Conservation (phyloP, 2,329 filamentous ascomycete genomes). For the Colletotrichum abscissum region DNA sequence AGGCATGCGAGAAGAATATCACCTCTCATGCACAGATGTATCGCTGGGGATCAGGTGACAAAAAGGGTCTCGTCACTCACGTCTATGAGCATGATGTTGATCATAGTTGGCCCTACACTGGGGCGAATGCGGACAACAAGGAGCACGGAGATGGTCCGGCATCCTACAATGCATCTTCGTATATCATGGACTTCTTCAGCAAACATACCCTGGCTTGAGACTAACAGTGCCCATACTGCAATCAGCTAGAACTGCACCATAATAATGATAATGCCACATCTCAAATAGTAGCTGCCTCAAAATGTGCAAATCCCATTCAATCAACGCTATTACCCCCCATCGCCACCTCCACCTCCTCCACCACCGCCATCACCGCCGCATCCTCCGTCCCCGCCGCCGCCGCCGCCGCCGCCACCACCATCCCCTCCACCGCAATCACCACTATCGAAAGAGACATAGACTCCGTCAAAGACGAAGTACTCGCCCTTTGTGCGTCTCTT, state of each 20-base stretch:
- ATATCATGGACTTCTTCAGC: slow-evolving; percentile 36
- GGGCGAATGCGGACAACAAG: slow-evolving; percentile 35
- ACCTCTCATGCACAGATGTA: not conserved
- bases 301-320: not conserved
- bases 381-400: not conserved
- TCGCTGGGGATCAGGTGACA: slow-evolving; percentile 2
- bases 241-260: not conserved
- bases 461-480: slow-evolving; percentile 14
- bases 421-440: slow-evolving; percentile 6
- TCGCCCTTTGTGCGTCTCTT: not conserved
- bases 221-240: not conserved
- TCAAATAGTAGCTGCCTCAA: not conserved
- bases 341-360: slow-evolving; percentile 18
- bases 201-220: not conserved
- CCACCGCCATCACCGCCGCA: slow-evolving; percentile 20
- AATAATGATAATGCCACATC: too few species aligned
- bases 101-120: slow-evolving; percentile 37
- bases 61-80: slow-evolving; percentile 10
- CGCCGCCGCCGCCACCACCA: not conserved
- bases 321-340: not conserved
- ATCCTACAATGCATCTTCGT: slow-evolving; percentile 35
- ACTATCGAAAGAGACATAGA: slow-evolving; percentile 10
- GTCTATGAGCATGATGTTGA: slow-evolving; percentile 29
- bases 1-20: not conserved
- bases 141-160: slow-evolving; percentile 32